phyloP scores from a whole-genome alignment of 768 basidiomycete genomes.

The Mycena capillaripes region DNA sequence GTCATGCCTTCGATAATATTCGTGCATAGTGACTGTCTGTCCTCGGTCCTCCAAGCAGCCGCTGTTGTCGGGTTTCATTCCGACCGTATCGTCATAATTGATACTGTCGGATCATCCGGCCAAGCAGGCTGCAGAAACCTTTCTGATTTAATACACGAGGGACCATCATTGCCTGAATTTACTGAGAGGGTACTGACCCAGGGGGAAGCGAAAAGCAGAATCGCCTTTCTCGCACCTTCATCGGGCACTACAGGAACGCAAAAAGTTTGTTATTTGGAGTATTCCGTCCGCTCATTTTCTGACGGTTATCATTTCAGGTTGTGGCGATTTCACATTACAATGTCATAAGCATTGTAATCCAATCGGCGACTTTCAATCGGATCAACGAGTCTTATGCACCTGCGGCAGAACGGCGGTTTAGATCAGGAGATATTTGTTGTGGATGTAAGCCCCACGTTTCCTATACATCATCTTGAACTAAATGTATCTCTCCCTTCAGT shows the following conservation, averaged over 20 bases:
- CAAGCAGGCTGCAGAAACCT: constrained; percentile 21
- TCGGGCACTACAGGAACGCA: constrained; percentile 68
- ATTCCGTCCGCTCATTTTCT: background rate
- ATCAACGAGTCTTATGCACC: constrained; percentile 47
- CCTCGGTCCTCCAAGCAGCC: constrained; percentile 48
- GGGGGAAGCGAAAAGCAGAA: constrained; percentile 59
- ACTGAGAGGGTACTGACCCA: constrained; percentile 51
- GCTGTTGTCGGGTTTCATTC: constrained; percentile 26
- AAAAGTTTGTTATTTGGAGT: constrained; percentile 47
- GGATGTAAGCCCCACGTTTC: constrained; percentile 49
- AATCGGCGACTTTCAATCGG: constrained; percentile 53
- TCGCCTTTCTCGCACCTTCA: constrained; percentile 66
- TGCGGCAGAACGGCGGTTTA: constrained; percentile 54
- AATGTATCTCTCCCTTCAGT: constrained; percentile 20
- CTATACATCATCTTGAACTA: background rate
- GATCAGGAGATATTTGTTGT: constrained; percentile 58
- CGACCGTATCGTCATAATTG: constrained; percentile 49
- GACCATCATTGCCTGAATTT: constrained; percentile 46
- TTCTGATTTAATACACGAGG: constrained; percentile 51
- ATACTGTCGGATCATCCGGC: constrained; percentile 30
- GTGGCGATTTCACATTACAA: constrained; percentile 64
- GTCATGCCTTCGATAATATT: constrained; percentile 52
- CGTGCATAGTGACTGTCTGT: constrained; percentile 45
- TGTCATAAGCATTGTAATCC: constrained; percentile 60
- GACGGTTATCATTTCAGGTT: constrained; percentile 45